A percentile compares a stretch with the other conserved stretches of the same genome.
phyloP scores from a whole-genome alignment of 176 grass and related monocot genomes.

The Sorghum bicolor region DNA sequence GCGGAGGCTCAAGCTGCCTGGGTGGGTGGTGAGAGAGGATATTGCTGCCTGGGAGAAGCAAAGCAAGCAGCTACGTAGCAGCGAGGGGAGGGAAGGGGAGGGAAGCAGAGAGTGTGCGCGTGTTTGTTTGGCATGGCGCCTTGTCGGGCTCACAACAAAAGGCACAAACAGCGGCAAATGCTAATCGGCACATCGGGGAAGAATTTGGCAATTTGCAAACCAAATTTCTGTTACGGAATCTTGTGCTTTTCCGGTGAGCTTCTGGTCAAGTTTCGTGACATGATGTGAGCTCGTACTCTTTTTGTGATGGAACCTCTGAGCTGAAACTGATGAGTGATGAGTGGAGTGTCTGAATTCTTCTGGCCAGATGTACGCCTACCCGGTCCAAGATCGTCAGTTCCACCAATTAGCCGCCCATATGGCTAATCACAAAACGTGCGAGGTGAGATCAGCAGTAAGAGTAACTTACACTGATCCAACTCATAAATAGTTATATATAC shows the following conservation, averaged over 20 bases:
- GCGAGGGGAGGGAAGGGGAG: too few relatives aligned
- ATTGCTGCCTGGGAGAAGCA: slow-evolving; percentile 24
- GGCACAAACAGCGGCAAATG: neutral
- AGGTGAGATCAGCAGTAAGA: neutral
- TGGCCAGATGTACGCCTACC: neutral
- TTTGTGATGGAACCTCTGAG: neutral
- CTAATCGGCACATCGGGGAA: neutral
- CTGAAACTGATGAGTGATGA: neutral
- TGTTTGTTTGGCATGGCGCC: slow-evolving; percentile 12
- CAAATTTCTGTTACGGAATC: slow-evolving; percentile 9
- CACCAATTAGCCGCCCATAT: neutral
- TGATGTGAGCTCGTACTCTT: neutral
- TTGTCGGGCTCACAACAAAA: slow-evolving; percentile 17
- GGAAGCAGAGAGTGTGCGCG: neutral
- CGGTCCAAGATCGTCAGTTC: neutral
- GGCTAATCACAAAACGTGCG: neutral
- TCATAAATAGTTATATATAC: neutral
- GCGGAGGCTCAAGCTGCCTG: neutral
- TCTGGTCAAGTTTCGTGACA: neutral
- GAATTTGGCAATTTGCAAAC: neutral
- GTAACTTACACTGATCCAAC: neutral
- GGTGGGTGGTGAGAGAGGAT: too few relatives aligned
- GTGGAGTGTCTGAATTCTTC: slow-evolving; percentile 15
- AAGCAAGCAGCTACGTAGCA: neutral
- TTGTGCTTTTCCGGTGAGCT: neutral